Percentiles rank a stretch among this genome's conserved stretches.
Evolutionary conservation across 495 filamentous ascomycete genomes (phyloP).

Genomic region (Margaritispora aquatica): DNA sequence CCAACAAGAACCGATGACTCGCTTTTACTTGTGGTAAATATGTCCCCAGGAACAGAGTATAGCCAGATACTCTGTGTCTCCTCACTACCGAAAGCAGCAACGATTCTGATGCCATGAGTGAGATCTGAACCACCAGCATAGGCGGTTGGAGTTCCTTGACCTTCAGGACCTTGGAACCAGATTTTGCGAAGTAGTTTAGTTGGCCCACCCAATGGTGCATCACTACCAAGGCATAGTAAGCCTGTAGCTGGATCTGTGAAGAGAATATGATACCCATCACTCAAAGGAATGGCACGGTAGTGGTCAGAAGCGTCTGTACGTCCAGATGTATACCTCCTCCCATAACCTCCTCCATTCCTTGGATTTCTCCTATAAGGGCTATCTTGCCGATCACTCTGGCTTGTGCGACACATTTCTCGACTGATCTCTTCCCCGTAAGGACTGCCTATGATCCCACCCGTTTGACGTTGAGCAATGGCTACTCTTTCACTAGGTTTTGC

Average conservation of each 20-base stretch:
- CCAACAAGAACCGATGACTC: background rate
- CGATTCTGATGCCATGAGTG: conserved; percentile 55
- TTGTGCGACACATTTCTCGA: background rate
- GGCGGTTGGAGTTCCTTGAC: conserved; percentile 30
- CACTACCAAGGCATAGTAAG: conserved; percentile 58
- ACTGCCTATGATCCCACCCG: conserved; percentile 19
- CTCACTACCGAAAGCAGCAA: conserved; percentile 46
- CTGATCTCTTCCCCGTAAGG: conserved; percentile 16
- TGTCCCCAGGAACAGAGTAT: conserved; percentile 58
- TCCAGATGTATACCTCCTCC: background rate
- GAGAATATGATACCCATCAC: conserved; percentile 63
- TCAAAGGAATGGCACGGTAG: conserved; percentile 60
- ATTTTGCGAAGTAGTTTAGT: conserved; percentile 37
- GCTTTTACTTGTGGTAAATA: conserved; percentile 35
- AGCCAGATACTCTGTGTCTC: conserved; percentile 40
- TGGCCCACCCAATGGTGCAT: conserved; percentile 46
- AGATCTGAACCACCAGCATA: conserved; percentile 57
- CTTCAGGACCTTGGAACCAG: conserved; percentile 34
- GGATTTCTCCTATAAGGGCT: background rate
- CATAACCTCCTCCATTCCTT: background rate
- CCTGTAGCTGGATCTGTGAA: conserved; percentile 60
- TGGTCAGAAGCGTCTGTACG: conserved; percentile 44
- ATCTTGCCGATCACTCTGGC: background rate
- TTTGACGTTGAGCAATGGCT: conserved; percentile 17
- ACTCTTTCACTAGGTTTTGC: conserved; percentile 18